Evolutionary conservation across 345 rosid species (phyloP).

Genomic region (Pistacia atlantica): DNA sequence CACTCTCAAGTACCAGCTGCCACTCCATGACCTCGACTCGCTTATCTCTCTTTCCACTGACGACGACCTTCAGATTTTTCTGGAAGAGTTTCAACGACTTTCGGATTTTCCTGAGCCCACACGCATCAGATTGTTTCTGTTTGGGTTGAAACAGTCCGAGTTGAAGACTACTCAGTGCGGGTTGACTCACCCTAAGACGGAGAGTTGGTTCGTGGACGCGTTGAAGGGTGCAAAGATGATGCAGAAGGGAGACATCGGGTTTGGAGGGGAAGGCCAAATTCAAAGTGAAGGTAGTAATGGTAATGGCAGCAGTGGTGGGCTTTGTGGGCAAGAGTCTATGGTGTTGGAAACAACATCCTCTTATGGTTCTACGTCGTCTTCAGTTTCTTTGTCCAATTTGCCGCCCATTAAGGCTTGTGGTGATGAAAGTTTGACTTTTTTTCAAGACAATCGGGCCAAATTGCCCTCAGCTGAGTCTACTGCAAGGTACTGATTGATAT

Average conservation of each 20-base stretch:
- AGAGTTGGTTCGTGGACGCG: conserved; percentile 78
- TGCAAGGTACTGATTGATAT: conserved; percentile 41
- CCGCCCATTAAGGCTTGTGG: conserved; percentile 49
- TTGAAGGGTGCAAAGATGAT: conserved; percentile 58
- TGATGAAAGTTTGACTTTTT: conserved; percentile 38
- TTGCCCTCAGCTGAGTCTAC: conserved; percentile 44
- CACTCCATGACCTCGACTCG: conserved; percentile 51
- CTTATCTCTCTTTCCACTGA: conserved; percentile 46
- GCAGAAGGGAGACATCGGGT: conserved; percentile 36
- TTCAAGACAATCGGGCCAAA: conserved; percentile 33
- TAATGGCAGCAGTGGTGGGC: conserved; percentile 13
- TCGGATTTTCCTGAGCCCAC: conserved; percentile 21
- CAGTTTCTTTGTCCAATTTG: conserved; percentile 57
- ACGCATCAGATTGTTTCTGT: conserved; percentile 47
- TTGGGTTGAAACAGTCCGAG: conserved; percentile 17
- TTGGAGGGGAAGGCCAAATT: conserved; percentile 26
- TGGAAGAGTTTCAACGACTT: conserved; percentile 41
- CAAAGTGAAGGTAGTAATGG: conserved; percentile 16
- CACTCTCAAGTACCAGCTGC: conserved; percentile 53
- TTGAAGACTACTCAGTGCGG: conserved; percentile 21
- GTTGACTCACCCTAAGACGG: conserved; percentile 72
- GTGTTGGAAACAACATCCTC: conserved; percentile 72
- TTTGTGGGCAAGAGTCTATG: conserved; percentile 64
- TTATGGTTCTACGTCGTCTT: conserved; percentile 78
- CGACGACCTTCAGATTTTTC: conserved; percentile 47